A percentile compares a stretch with the other conserved stretches of the same genome.
These are phyloP conservation scores for Dothideomycetes sp. DNA, from an alignment of 2,329 filamentous ascomycete genomes.

Conservation along the genomic window DNA sequence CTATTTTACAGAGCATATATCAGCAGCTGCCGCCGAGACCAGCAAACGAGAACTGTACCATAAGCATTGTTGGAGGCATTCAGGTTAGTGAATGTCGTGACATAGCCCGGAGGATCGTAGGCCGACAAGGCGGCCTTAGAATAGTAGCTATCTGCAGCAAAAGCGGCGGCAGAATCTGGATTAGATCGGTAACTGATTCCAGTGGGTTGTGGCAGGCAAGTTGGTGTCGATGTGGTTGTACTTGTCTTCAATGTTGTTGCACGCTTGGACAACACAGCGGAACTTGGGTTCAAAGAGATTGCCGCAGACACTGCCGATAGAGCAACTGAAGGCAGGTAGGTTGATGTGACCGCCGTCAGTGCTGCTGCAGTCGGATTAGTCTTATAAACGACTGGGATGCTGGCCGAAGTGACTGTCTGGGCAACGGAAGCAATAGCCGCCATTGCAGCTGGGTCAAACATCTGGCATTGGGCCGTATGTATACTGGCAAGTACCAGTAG, in stretches of 20 bases:
- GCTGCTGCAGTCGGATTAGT: slow-evolving; percentile 4
- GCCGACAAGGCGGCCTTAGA: neutral
- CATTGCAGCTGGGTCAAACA: no score
- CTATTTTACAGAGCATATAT: no score
- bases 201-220: slow-evolving; percentile 3
- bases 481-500: no score
- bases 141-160: slow-evolving; percentile 8
- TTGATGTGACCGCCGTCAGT: slow-evolving; percentile 3
- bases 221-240: no score
- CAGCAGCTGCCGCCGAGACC: no score
- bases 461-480: no score
- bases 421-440: no score
- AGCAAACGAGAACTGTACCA: no score
- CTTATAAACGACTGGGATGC: slow-evolving; percentile 7
- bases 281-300: neutral
- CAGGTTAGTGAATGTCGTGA: slow-evolving; percentile 12
- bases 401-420: no score
- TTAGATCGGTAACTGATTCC: neutral
- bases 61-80: slow-evolving; percentile 15
- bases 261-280: slow-evolving; percentile 1
- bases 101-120: slow-evolving; percentile 11
- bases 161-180: slow-evolving; percentile 6
- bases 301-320: slow-evolving; percentile 7
- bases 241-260: no score
- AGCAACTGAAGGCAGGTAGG: neutral